Percentiles rank a stretch among this genome's conserved stretches.
phyloP scores from a whole-genome alignment of 805 yeast genomes.

The Lipomyces chichibuensis region DNA sequence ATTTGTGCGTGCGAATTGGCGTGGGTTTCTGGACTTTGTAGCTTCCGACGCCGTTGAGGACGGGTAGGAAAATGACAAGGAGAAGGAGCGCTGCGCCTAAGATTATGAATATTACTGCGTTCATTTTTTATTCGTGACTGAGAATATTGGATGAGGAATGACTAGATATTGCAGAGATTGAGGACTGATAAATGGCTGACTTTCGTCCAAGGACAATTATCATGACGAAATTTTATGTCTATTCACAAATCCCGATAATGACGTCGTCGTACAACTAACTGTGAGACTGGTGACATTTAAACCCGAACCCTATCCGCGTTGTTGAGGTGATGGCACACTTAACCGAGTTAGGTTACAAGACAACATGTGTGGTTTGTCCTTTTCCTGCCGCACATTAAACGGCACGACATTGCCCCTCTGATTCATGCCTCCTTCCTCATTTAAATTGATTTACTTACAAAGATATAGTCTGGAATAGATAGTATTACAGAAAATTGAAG shows the following conservation, averaged over 20 bases:
- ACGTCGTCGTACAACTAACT: too few species aligned
- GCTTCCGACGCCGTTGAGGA: conserved; percentile 25
- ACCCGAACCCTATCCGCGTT: too few species aligned
- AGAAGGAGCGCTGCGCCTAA: conserved; percentile 9
- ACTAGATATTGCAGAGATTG: background rate
- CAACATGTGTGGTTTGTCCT: too few species aligned
- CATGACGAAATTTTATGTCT: too few species aligned
- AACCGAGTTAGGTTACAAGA: too few species aligned
- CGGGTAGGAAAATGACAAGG: conserved; percentile 21
- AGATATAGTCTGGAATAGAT: background rate
- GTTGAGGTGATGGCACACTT: too few species aligned
- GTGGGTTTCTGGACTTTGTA: conserved; percentile 10
- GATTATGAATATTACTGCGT: conserved; percentile 13
- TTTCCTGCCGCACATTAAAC: too few species aligned
- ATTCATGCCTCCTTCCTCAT: too few species aligned
- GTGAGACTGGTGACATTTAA: too few species aligned
- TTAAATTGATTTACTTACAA: background rate
- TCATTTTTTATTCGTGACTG: conserved; percentile 4
- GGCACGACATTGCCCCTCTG: too few species aligned
- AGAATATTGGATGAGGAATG: background rate
- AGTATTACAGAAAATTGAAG: background rate
- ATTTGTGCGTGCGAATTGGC: background rate
- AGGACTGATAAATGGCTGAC: background rate
- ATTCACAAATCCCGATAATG: too few species aligned
- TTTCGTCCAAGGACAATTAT: background rate